Conservation (phyloP, 441 rosid genomes). For the Gossypium schwendimanii region DNA sequence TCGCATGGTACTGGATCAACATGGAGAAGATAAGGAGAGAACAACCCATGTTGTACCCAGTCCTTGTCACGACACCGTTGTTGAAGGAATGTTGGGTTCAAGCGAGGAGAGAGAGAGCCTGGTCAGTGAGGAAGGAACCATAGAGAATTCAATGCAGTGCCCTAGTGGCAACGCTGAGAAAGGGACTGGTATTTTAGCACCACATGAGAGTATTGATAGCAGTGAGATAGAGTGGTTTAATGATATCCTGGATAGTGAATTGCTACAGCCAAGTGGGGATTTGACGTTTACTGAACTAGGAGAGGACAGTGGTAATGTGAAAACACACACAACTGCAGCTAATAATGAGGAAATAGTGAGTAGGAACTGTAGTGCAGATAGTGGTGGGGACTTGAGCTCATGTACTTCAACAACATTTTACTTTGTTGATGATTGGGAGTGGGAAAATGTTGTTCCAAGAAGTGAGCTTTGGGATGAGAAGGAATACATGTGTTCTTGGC, state of each 20-base stretch:
- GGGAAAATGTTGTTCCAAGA: slow-evolving; percentile 29
- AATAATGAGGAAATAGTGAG: neutral
- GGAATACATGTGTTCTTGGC: slow-evolving; percentile 25
- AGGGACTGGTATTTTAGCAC: slow-evolving; percentile 20
- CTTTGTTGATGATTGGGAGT: slow-evolving; percentile 40
- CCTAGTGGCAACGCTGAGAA: slow-evolving; percentile 3
- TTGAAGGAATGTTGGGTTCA: neutral
- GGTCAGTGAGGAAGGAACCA: neutral
- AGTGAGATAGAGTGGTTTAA: slow-evolving; percentile 18
- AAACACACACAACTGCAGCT: neutral
- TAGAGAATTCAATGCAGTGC: slow-evolving; percentile 8
- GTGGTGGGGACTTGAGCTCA: slow-evolving; percentile 23
- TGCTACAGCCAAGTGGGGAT: slow-evolving; percentile 6
- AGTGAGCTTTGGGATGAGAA: slow-evolving; percentile 16
- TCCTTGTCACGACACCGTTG: slow-evolving; percentile 7
- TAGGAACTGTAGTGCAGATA: slow-evolving; percentile 10
- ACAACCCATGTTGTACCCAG: neutral
- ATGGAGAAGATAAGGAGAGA: slow-evolving; percentile 14
- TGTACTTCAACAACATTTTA: slow-evolving; percentile 27
- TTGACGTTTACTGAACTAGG: slow-evolving; percentile 9
- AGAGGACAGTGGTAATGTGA: neutral
- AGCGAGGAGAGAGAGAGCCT: neutral
- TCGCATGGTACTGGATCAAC: neutral
- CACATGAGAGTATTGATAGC: slow-evolving; percentile 13
- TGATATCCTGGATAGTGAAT: slow-evolving; percentile 24